These are phyloP conservation scores for Epipyxis sp. DNA, from an alignment of 108 stramenopile genomes.

Conservation along the genomic window DNA sequence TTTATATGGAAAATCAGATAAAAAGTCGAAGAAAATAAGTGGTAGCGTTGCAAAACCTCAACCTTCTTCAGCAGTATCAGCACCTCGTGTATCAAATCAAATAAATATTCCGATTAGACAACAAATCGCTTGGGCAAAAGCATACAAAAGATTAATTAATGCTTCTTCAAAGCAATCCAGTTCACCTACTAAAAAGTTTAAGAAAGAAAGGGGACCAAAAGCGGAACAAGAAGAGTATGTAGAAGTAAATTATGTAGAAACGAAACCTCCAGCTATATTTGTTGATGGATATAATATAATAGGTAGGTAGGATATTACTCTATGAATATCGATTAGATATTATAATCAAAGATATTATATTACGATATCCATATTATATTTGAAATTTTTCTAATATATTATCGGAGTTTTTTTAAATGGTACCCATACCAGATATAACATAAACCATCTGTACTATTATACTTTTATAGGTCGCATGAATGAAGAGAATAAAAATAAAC, in stretches of 20 bases:
- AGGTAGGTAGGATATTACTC: too few relatives aligned
- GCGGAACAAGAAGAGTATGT: neutral
- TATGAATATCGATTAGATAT: too few relatives aligned
- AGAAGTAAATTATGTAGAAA: neutral
- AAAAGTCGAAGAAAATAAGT: too few relatives aligned
- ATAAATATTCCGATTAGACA: neutral
- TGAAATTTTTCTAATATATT: too few relatives aligned
- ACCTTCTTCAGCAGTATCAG: too few relatives aligned
- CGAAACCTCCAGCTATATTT: neutral
- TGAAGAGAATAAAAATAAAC: neutral
- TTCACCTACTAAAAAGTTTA: neutral
- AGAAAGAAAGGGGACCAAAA: neutral
- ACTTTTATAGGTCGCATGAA: neutral
- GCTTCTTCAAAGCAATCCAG: neutral
- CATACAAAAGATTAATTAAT: neutral
- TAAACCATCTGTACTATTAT: too few relatives aligned
- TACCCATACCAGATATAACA: too few relatives aligned
- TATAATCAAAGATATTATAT: too few relatives aligned
- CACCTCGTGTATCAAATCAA: neutral
- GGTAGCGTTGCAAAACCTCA: too few relatives aligned
- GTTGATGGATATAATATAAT: neutral
- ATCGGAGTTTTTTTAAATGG: too few relatives aligned
- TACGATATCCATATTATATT: too few relatives aligned
- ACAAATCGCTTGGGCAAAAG: neutral
- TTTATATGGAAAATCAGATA: too few relatives aligned